Conservation (phyloP, 352 stramenopile species). For the Pythium brachiatum region DNA sequence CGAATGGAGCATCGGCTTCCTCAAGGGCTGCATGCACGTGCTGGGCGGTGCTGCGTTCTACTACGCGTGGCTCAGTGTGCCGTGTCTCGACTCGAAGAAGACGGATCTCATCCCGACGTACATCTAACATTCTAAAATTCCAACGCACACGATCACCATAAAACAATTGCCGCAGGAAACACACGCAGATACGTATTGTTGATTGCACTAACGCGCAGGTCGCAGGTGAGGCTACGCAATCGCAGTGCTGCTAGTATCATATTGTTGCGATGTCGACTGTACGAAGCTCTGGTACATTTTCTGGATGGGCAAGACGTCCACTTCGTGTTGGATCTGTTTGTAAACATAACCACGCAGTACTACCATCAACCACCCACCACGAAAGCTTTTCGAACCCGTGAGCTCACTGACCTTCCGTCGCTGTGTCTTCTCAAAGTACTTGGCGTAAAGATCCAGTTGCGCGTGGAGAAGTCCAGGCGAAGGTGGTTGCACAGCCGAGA, state of each 20-base stretch:
- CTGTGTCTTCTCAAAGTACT: conserved; percentile 47
- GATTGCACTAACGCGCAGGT: no score
- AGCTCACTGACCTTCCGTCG: conserved; percentile 33
- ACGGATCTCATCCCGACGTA: conserved; percentile 74
- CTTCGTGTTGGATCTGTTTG: conserved; percentile 13
- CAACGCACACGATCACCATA: not conserved
- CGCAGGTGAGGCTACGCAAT: no score
- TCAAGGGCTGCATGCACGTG: conserved; percentile 70
- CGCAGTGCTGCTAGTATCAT: no score
- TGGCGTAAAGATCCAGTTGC: conserved; percentile 49
- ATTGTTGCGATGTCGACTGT: not conserved
- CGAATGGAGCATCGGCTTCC: conserved; percentile 46
- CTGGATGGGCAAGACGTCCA: conserved; percentile 21
- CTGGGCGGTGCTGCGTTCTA: conserved; percentile 66
- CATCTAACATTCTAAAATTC: conserved; percentile 35
- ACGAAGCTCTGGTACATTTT: conserved; percentile 21
- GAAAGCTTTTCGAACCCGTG: not conserved
- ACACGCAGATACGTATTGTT: no score
- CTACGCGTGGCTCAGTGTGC: conserved; percentile 72
- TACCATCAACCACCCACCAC: not conserved
- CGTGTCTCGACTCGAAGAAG: conserved; percentile 83
- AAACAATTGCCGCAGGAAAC: no score
- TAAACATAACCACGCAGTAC: not conserved
- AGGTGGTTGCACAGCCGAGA: not conserved
- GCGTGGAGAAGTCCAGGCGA: conserved; percentile 33